Evolutionary conservation across 768 basidiomycete species (phyloP).

Genomic region (Agaricus sinodeliciosus): DNA sequence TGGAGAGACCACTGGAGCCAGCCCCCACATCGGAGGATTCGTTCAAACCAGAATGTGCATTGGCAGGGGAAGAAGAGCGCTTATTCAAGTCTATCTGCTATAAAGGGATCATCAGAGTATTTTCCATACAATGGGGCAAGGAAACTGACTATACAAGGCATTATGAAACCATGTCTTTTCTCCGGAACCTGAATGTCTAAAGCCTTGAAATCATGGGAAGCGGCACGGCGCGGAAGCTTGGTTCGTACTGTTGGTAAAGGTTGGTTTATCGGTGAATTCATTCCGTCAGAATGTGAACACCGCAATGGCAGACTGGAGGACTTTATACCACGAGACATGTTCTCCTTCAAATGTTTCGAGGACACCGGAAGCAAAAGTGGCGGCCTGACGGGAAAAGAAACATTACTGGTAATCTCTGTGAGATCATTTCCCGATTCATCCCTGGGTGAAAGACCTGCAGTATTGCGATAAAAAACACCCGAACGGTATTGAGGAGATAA

Average conservation of each 20-base stretch:
- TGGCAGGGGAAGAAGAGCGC: neutral
- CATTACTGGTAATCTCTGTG: neutral
- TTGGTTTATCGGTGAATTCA: neutral
- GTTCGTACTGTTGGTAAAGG: too few relatives aligned
- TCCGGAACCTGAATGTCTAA: neutral
- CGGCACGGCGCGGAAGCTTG: neutral
- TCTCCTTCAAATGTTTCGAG: neutral
- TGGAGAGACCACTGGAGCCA: neutral
- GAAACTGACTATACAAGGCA: constrained; percentile 5
- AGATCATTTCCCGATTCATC: too few relatives aligned
- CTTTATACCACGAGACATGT: neutral
- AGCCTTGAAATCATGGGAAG: neutral
- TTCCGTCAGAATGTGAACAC: neutral
- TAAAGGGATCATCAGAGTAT: neutral
- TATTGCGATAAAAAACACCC: constrained; percentile 19
- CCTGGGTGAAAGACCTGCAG: neutral
- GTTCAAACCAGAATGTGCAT: neutral
- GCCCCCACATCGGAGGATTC: neutral
- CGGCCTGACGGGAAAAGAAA: neutral
- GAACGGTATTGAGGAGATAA: constrained; percentile 20
- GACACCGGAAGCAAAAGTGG: neutral
- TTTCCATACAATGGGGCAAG: neutral
- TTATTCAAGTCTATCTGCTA: neutral
- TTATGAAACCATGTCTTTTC: constrained; percentile 3
- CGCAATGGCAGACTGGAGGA: neutral